phyloP scores from a whole-genome alignment of 2,329 filamentous ascomycete species.

The Colletotrichum salicis region DNA sequence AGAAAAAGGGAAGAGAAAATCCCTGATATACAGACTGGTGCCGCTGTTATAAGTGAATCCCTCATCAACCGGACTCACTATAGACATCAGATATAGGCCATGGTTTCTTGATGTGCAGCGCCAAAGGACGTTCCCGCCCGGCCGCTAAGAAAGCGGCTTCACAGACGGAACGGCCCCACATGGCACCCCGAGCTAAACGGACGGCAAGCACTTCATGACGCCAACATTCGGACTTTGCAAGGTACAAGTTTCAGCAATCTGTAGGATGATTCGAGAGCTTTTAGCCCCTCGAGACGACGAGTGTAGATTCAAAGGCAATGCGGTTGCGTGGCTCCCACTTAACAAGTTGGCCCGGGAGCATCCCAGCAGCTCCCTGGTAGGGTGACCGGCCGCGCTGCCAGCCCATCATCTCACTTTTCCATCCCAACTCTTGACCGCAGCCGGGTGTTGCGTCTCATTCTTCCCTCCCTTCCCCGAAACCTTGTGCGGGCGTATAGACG shows the following conservation, averaged over 20 bases:
- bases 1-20: no score
- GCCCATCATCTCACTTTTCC: background rate
- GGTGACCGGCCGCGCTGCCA: background rate
- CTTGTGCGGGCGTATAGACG: background rate
- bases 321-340: background rate
- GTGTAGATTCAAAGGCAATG: background rate
- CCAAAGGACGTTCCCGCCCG: background rate
- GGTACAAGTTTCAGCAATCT: background rate
- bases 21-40: no score
- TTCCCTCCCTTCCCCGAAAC: slow-evolving; percentile 1
- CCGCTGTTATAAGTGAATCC: no score
- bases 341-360: background rate
- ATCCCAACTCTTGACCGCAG: slow-evolving; percentile 2
- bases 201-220: background rate
- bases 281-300: background rate
- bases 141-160: background rate
- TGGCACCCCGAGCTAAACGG: background rate
- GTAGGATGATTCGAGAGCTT: background rate
- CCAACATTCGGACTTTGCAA: background rate
- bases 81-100: background rate
- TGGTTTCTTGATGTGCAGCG: background rate
- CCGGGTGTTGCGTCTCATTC: background rate
- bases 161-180: background rate
- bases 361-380: background rate
- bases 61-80: background rate